Base-by-base conservation (phyloP, 2,329 filamentous ascomycete species). In the Xylaria sp. region DNA sequence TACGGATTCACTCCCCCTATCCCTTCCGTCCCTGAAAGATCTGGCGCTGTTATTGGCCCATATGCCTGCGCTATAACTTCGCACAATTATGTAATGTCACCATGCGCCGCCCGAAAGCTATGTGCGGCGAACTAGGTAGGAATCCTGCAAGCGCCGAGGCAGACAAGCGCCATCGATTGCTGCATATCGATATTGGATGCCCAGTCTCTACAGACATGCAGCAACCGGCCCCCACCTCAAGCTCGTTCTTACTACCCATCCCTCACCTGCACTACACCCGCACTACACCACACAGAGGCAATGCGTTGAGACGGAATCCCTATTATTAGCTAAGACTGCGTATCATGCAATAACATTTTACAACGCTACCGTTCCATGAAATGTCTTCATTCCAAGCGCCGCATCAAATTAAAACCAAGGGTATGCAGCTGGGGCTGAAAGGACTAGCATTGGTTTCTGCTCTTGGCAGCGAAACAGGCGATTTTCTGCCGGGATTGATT, bases 381-480 rank as follows among this genome's bases (percentile, higher is more conserved):
- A 23, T 11, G n/a, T 4, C 35, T 25, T 40, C 8, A 11, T 17
- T 35, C 25, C 15, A 28, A 33, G 37, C 46, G 46, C 43, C 37
- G 33, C 17, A 21, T 4, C 12, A 37, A 38, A 19, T 58, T 19
- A 31, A 11, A 6, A 14, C 25, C 17, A 51, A 53, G 59, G 52
- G 23, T 12, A 19, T 57, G 46, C 52, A 57, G 37, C 53, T 49
- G 37, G 46, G 33, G 59, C 59, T 61, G 59, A 61, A 57, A 5
- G 28, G 25, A 47, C 59, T 23, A 25, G 47, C 33, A 25, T 53
- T 7, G 8, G 46, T 40, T 57, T 57, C 52, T 47, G 59, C 5
- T 17, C 53, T 57, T 57, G 19, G 33, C 52, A 28, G 23, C n/a
- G n/a, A 12, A 19, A 38, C 2, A 43, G 40, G 17, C 9, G 31